Base-by-base conservation (phyloP, 192 early-diverging fungal genomes). In the Backusella tarrabulga region DNA sequence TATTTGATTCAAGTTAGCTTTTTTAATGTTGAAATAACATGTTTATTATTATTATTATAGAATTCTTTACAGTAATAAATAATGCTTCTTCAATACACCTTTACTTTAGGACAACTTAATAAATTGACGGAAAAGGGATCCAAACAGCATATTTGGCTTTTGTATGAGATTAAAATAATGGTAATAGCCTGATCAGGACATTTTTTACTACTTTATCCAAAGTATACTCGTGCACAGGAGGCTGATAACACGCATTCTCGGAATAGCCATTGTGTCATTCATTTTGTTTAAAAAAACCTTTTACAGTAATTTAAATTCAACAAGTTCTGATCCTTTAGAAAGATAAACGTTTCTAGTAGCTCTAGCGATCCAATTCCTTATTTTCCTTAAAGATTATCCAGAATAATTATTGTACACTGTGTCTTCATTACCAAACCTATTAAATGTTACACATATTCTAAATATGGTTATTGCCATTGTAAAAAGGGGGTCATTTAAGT, bases 351-450 rank as follows among this genome's bases (percentile, higher is more conserved):
- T 26, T 63, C 56, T 63, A 63, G 21, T 11, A 63, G 21, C 56
- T 63, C 56, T 26, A 29, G n/a, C 11, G 8, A 63, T 63, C 56
- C 56, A 63, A 29, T 63, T 63, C 56, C 23, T 63, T 23, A 63
- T 63, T 63, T 63, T 63, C 56, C 56, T 63, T 63, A 63, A 63
- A 63, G 56, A 63, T 63, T 63, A 26, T 63, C 56, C 56, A 63
- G 56, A 63, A 63, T 63, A 63, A 63, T 63, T 63, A 63, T 63
- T 63, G 56, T 63, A 63, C 56, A 63, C 23, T 63, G 23, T 63
- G 9, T 12, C 56, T 29, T 63, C 56, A 63, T 63, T 63, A 63
- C 11, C 23, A 63, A 63, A 63, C 56, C n/a, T 40, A 63, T 26
- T 63, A 63, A 14, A 1, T n/a, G 56, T 63, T 26, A 23, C 26